A percentile compares a stretch with the other conserved stretches of the same genome.
Evolutionary conservation across 352 stramenopile genomes (phyloP).

Genomic region (Globisporangium camurandrum): DNA sequence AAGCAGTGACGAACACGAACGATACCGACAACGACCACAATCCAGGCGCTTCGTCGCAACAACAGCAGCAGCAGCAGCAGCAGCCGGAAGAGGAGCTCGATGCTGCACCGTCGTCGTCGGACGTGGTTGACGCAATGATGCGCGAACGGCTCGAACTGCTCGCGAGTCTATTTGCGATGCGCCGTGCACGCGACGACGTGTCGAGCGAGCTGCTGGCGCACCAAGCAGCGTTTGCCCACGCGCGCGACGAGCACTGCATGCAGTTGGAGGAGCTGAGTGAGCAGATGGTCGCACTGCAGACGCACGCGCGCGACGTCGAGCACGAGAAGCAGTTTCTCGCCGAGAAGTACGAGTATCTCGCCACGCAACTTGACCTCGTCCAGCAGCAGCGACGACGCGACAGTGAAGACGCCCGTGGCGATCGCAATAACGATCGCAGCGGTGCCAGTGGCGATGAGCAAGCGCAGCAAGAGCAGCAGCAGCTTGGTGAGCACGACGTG

Average conservation of each 20-base stretch:
- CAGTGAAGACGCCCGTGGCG: too few species aligned
- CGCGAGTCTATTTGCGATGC: conserved; percentile 19
- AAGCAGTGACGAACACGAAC: neutral
- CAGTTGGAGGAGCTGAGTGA: conserved; percentile 13
- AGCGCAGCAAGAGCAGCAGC: conserved; percentile 10
- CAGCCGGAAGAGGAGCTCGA: conserved; percentile 1
- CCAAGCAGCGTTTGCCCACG: conserved; percentile 15
- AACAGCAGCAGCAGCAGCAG: neutral
- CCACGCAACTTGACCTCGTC: conserved; percentile 22
- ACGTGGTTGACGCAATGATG: conserved; percentile 13
- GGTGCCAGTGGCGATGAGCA: neutral
- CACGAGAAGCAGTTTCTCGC: conserved; percentile 26
- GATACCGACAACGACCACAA: neutral
- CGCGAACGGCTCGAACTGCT: conserved; percentile 17
- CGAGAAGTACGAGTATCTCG: conserved; percentile 27
- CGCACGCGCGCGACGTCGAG: conserved; percentile 13
- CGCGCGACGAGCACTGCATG: conserved; percentile 11
- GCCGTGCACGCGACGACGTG: conserved; percentile 14
- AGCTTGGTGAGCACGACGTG: conserved; percentile 10
- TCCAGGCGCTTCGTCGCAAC: too few species aligned
- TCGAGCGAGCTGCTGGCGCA: conserved; percentile 11
- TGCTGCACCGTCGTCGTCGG: neutral
- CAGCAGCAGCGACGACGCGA: conserved; percentile 10
- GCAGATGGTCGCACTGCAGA: conserved; percentile 4
- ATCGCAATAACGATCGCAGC: too few species aligned